These are phyloP conservation scores for Phyllosticta capitalensis DNA, from an alignment of 2,329 filamentous ascomycete genomes.

Conservation along the genomic window DNA sequence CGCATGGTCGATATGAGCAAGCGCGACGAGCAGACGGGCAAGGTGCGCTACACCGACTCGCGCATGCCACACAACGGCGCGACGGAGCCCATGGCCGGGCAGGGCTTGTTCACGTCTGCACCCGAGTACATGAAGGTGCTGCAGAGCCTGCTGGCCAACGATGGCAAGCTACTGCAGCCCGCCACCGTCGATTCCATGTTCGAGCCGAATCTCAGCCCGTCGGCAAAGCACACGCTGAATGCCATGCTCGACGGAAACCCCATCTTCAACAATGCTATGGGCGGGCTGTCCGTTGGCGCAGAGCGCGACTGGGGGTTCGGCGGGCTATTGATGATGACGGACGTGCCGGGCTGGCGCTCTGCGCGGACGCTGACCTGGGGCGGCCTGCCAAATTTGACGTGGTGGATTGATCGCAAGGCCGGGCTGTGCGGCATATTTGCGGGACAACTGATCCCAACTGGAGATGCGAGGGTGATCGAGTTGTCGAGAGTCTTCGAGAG, in stretches of 20 bases:
- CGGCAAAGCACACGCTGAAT: constrained; percentile 6
- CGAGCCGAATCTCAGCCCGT: constrained; percentile 19
- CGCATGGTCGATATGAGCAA: constrained; percentile 16
- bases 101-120: constrained; percentile 7
- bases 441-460: constrained; percentile 21
- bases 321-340: constrained; percentile 19
- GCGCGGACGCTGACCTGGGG: constrained; percentile 25
- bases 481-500: not conserved
- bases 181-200: constrained; percentile 23
- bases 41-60: constrained; percentile 8
- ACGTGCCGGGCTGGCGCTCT: constrained; percentile 18
- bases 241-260: constrained; percentile 12
- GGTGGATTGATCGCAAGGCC: constrained; percentile 25
- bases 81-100: constrained; percentile 6
- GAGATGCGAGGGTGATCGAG: constrained; percentile 15
- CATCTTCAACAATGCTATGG: constrained; percentile 18
- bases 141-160: constrained; percentile 19
- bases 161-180: constrained; percentile 20
- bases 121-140: constrained; percentile 26
- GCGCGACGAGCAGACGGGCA: constrained; percentile 15
- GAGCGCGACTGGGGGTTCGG: constrained; percentile 23
- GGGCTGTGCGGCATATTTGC: constrained; percentile 24
- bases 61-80: constrained; percentile 12
- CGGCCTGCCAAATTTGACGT: constrained; percentile 24
- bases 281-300: constrained; percentile 14